Evolutionary conservation across 2,329 filamentous ascomycete genomes (phyloP).

Genomic region (Claviceps digitariae): DNA sequence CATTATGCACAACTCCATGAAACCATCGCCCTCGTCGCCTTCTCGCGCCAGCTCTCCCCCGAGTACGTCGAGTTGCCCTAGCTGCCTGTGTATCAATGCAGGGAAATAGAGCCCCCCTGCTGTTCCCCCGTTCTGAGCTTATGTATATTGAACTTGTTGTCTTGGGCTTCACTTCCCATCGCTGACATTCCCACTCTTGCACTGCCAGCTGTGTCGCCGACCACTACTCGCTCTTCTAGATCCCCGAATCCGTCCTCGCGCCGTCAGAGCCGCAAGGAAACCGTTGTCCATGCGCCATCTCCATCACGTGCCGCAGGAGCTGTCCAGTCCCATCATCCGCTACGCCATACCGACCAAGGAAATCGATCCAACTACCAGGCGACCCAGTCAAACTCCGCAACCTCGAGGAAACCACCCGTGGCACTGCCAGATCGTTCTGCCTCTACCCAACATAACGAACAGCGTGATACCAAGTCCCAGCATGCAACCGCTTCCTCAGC

Average conservation of each 20-base stretch:
- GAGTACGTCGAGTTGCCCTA: conserved; percentile 35
- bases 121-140: not conserved
- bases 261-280: conserved; percentile 29
- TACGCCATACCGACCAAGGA: conserved; percentile 30
- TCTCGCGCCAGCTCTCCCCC: conserved; percentile 39
- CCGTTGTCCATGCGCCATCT: conserved; percentile 30
- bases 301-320: conserved; percentile 35
- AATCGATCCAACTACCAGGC: conserved; percentile 25
- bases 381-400: conserved; percentile 23
- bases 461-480: conserved; percentile 14
- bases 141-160: not conserved
- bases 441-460: conserved; percentile 16
- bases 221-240: conserved; percentile 27
- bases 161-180: conserved; percentile 3
- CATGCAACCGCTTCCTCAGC: conserved; percentile 18
- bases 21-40: conserved; percentile 38
- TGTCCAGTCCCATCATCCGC: conserved; percentile 23
- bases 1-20: conserved; percentile 36
- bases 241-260: conserved; percentile 43
- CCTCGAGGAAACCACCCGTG: conserved; percentile 35
- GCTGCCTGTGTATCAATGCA: not conserved
- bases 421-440: conserved; percentile 26
- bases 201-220: conserved; percentile 19
- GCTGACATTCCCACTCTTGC: conserved; percentile 16
- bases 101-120: not conserved